Base-by-base conservation (phyloP, 495 filamentous ascomycete species). In the Cladorrhinum samala region DNA sequence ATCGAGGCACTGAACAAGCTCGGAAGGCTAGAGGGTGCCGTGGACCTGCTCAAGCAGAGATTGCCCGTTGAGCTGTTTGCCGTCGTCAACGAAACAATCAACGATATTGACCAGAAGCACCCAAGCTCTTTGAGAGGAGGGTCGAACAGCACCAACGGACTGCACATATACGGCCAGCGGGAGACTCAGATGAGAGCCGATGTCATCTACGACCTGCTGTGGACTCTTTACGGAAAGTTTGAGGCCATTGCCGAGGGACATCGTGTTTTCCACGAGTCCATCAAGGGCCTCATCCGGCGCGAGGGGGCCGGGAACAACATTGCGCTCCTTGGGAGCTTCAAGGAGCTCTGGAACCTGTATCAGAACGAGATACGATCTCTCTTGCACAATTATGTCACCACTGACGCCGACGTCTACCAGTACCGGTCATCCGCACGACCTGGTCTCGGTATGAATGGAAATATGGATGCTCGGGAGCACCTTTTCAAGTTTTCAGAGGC, bases 201-300 rank as follows among this genome's bases (percentile, higher is more conserved):
- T 60, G 86, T 95, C 18, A 82, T 99, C 30, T 83, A 89, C 49
- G 93, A 99, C 61, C 81, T 95, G 30, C 73, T 99, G 7, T 91
- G 83, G 83, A 92, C 91, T 1, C 70, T 99, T 0, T 99, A 95
- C 69, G 89, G 91, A 14, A 95, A 96, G 58, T 95, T 99, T 61
- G 93, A 96, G 64, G 84, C 94, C 14, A 96, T 99, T 56, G 90
- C 90, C 13, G 93, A 99, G 68, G 86, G 93, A 13, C 94, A 99
- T 62, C 86, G 93, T 45, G 88, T 95, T 2, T 78, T 97, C 46
- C 90, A 96, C 64, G 93, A 99, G 67, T 84, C 92, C 41, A 81
- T 96, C 55, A 82, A 81, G 39, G 87, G 83, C 0, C 88, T 97
- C 57, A 77, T 89, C 33, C 82, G 84, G 54, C 82, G 92, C 37